Conservation (phyloP, 257 asterid genomes). For the Gentiana straminea region DNA sequence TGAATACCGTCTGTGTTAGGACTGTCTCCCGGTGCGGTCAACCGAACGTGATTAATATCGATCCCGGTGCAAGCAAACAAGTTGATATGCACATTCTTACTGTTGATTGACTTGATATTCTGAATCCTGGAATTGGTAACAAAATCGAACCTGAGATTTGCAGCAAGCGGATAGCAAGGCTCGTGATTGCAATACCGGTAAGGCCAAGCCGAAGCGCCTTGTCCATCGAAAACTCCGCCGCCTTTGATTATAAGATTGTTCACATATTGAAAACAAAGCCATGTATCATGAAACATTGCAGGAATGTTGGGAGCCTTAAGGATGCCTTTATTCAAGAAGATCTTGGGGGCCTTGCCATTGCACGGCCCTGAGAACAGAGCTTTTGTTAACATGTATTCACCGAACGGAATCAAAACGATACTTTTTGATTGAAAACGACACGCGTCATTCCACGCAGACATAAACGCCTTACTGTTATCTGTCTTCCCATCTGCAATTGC, state of each 20-base stretch:
- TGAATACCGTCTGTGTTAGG: constrained; percentile 19
- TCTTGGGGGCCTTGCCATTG: constrained; percentile 14
- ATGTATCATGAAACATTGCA: constrained; percentile 22
- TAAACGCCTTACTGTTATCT: constrained; percentile 46
- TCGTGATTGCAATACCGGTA: constrained; percentile 50
- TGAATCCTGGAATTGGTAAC: constrained; percentile 4
- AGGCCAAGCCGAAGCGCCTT: constrained; percentile 57
- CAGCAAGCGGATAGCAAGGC: constrained; percentile 46
- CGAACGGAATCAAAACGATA: constrained; percentile 35
- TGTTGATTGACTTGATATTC: constrained; percentile 12
- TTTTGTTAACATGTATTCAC: constrained; percentile 29
- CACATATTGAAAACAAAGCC: constrained; percentile 62
- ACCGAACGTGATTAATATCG: not conserved
- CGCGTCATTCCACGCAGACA: constrained; percentile 51
- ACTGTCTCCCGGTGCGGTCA: constrained; percentile 11
- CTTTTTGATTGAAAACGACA: constrained; percentile 35
- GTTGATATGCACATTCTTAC: constrained; percentile 13
- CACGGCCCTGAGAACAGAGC: constrained; percentile 52
- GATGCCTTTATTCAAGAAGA: constrained; percentile 29
- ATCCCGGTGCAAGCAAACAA: constrained; percentile 1
- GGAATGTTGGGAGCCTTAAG: constrained; percentile 41
- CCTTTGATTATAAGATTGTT: constrained; percentile 37
- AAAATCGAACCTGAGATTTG: constrained; percentile 8
- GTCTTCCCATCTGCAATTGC: constrained; percentile 32
- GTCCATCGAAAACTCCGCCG: constrained; percentile 72